Base-by-base conservation (phyloP, 2,329 filamentous ascomycete species). In the Periconia sp. region DNA sequence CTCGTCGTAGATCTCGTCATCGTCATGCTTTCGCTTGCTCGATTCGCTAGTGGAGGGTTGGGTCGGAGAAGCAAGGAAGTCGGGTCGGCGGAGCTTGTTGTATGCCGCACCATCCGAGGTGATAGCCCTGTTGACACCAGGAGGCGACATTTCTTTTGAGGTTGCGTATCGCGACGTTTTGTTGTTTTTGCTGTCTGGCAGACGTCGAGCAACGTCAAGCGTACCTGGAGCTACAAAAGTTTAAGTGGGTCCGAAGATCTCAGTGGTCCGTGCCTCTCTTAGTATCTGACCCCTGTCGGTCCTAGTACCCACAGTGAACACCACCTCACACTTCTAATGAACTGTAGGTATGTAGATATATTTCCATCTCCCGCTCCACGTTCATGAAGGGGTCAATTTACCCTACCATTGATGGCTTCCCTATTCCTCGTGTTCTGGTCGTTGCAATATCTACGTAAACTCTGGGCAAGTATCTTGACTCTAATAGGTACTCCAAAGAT, bases 71-170 rank as follows among this genome's bases (percentile, higher is more conserved):
- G 55, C 47, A 8, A 57, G 50, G 23, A 68, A 57, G 48, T 70
- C 64, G 2, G 72, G 72, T 46, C 72, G 64, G 33, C 62, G 62
- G 20, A 74, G 61, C 54, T 72, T 74, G 56, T 75, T 74, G 58
- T 75, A 75, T 1, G 51, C 45, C 33, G 57, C 71, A 41, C 71
- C 71, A 51, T 72, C 68, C 51, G 63, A 61, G 3, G 72, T 75
- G 27, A 62, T 55, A 18, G 70, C 70, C 27, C 62, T 33, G 35
- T 72, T 72, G 14, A 60, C 50, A 31, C 66, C 62, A 14, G 53
- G 42, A 41, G 54, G 56, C 13, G 64, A 61, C 69, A 71, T 72
- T 27, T 43, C 56, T 35, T 50, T 47, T 48, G 43, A 6, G 30
- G 15, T 11, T 37, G 10, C 11, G 37, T 33, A 31, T 42, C 19